Evolutionary conservation across 1,139 yeast species (phyloP).

Genomic region (Suhomyces wounanorum): DNA sequence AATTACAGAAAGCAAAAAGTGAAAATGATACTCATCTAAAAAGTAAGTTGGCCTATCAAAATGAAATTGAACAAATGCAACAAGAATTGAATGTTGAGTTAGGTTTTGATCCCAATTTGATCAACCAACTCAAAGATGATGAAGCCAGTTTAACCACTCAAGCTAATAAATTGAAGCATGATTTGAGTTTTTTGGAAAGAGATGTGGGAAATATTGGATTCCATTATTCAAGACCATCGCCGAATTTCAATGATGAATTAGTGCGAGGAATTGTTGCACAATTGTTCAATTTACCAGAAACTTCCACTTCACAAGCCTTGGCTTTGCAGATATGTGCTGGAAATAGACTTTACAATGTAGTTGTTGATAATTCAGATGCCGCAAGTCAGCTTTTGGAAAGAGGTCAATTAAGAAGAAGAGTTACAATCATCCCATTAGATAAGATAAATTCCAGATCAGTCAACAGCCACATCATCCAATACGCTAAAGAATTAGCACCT

Average conservation of each 20-base stretch:
- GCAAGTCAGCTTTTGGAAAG: slow-evolving; percentile 80
- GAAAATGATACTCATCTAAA: slow-evolving; percentile 49
- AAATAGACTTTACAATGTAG: slow-evolving; percentile 82
- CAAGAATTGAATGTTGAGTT: slow-evolving; percentile 43
- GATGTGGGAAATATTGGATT: slow-evolving; percentile 77
- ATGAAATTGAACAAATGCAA: slow-evolving; percentile 42
- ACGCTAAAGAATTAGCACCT: slow-evolving; percentile 75
- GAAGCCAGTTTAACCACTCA: slow-evolving; percentile 36
- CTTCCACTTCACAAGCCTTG: slow-evolving; percentile 63
- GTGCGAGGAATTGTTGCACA: slow-evolving; percentile 93
- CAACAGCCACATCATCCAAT: slow-evolving; percentile 42
- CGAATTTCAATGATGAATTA: slow-evolving; percentile 58
- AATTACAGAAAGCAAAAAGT: slow-evolving; percentile 53
- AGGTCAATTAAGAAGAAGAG: slow-evolving; percentile 79
- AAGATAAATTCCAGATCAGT: slow-evolving; percentile 67
- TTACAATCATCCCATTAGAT: slow-evolving; percentile 90
- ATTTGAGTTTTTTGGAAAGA: slow-evolving; percentile 60
- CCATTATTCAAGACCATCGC: slow-evolving; percentile 63
- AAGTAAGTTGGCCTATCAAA: slow-evolving; percentile 47
- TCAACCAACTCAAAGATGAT: slow-evolving; percentile 47
- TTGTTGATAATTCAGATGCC: slow-evolving; percentile 83
- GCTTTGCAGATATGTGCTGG: slow-evolving; percentile 97
- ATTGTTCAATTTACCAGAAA: slow-evolving; percentile 64
- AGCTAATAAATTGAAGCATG: slow-evolving; percentile 44
- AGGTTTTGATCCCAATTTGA: slow-evolving; percentile 61